Evolutionary conservation across 2,329 filamentous ascomycete genomes (phyloP), one percentile per base, ranked within the genome.

Genomic region (Xylariomycetidae sp.): DNA sequence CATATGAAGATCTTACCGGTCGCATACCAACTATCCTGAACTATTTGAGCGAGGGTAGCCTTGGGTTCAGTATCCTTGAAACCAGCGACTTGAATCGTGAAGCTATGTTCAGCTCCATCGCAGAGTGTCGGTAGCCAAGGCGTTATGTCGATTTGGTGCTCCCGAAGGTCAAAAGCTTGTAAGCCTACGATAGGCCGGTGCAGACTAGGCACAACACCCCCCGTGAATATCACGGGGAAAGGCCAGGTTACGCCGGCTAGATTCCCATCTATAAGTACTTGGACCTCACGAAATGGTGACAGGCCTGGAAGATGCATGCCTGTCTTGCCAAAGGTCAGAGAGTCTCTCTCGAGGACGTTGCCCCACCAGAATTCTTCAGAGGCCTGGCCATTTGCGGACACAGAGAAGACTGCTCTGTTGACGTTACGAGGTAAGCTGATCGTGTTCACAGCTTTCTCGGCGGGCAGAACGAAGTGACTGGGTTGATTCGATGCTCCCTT

Each of bases 291-390:
- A 54, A 85, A 89, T 1, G 84, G 78, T 7, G 80, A 80, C 44
- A 74, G 75, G 0, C 82, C 85, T 23, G 74, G 74, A 0, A 87
- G 62, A 3, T 61, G 59, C 5, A 73, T 75, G 2, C 69, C 67
- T 3, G 67, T 69, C 8, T 59, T 55, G 12, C 68, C 63, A 51
- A 88, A 88, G 5, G 70, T 70, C 20, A 68, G 44, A 4, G 65
- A 66, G 45, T 80, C 71, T 4, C 71, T 72, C 16, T 78, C 69
- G 4, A 83, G 70, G 1, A 86, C 79, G 50, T 88, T 89, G 32
- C 69, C 72, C 77, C 82, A 90, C 85, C 85, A 90, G 49, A 89
- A 89, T 54, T 90, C 86, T 59, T 90, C 86, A 5, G 67, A 61
- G 0, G 72, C 69, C 56, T 90, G 86, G 1, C 85, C 86, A 42